Evolutionary conservation across 163 green algal genomes (phyloP).

Genomic region (Trebouxia gelatinosa): DNA sequence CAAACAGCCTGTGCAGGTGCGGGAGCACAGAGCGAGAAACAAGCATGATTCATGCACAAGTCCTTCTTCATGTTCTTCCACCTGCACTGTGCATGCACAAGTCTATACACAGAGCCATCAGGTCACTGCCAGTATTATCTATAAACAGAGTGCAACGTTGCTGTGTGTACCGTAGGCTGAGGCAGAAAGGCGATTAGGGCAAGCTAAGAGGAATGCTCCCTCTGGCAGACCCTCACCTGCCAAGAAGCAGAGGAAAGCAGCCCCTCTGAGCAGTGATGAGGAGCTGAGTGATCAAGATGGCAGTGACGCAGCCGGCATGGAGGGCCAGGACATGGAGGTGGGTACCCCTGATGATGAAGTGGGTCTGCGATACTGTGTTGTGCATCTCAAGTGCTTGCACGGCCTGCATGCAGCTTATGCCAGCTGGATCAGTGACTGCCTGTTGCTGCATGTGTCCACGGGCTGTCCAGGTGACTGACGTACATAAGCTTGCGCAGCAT

Average conservation of each 20-base stretch:
- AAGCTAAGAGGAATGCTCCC: slow-evolving; percentile 50
- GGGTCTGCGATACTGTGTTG: background rate
- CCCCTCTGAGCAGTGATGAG: slow-evolving; percentile 21
- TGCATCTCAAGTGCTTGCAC: too few relatives aligned
- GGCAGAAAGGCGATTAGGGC: slow-evolving; percentile 39
- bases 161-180: slow-evolving; percentile 35
- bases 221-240: slow-evolving; percentile 6
- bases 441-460: too few relatives aligned
- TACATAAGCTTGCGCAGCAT: too few relatives aligned
- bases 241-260: background rate
- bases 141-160: background rate
- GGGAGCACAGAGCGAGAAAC: too few relatives aligned
- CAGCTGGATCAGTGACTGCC: background rate
- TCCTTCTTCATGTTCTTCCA: too few relatives aligned
- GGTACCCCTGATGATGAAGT: slow-evolving; percentile 4
- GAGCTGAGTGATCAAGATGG: slow-evolving; percentile 29
- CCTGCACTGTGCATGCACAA: too few relatives aligned
- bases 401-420: too few relatives aligned
- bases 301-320: background rate
- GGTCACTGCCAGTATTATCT: slow-evolving; percentile 12
- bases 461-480: too few relatives aligned
- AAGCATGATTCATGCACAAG: too few relatives aligned
- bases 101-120: background rate
- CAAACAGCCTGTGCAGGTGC: too few relatives aligned
- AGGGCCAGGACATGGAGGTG: too few relatives aligned